Conservation (phyloP, 192 early-diverging fungal genomes). For the Gonapodya sp. region DNA sequence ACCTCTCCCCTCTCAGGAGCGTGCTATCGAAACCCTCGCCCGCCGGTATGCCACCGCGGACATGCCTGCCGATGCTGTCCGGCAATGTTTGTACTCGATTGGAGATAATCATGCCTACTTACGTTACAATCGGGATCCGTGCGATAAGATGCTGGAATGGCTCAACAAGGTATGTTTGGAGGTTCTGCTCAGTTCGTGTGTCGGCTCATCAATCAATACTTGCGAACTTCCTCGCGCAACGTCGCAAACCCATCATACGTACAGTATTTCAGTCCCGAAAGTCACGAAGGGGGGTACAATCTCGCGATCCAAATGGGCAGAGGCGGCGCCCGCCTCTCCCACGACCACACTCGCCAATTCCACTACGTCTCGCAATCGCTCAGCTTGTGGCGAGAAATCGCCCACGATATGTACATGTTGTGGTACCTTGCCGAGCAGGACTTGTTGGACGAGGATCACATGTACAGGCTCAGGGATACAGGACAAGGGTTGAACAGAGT, state of each 20-base stretch:
- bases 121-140: conserved; percentile 80
- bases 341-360: conserved; percentile 88
- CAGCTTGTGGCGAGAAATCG: conserved; percentile 88
- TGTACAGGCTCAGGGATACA: conserved; percentile 87
- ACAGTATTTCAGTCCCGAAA: conserved; percentile 53
- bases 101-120: conserved; percentile 97
- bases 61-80: conserved; percentile 58
- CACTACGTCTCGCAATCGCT: conserved; percentile 89
- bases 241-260: no score
- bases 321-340: conserved; percentile 79
- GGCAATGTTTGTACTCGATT: conserved; percentile 86
- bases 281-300: conserved; percentile 51
- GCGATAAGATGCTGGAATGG: conserved; percentile 79
- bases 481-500: conserved; percentile 96
- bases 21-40: conserved; percentile 77
- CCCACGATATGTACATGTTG: conserved; percentile 95
- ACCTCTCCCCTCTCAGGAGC: conserved; percentile 71
- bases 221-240: no score
- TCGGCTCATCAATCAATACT: no score
- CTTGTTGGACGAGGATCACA: conserved; percentile 55
- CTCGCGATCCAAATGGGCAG: conserved; percentile 76
- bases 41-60: conserved; percentile 56
- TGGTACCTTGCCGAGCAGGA: conserved; percentile 88
- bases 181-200: neutral
- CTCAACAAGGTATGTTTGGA: conserved; percentile 39